Percentiles rank a stretch among this genome's conserved stretches.
Evolutionary conservation across 2,329 filamentous ascomycete genomes (phyloP).

Genomic region (Monosporascus sp.): DNA sequence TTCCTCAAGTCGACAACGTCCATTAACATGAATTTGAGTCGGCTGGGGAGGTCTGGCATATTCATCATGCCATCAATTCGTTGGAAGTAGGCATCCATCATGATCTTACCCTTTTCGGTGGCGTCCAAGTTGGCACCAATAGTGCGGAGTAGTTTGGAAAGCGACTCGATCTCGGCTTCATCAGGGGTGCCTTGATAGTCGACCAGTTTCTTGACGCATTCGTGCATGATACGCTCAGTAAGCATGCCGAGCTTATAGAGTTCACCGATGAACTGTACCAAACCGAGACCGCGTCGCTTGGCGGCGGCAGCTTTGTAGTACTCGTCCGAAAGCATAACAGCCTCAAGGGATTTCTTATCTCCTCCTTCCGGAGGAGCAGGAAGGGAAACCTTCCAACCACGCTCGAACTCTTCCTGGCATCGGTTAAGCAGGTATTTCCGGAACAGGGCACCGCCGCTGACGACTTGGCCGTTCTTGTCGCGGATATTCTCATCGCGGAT

Average conservation of each 20-base stretch:
- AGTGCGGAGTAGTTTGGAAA: slow-evolving; percentile 86
- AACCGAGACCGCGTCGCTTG: slow-evolving; percentile 93
- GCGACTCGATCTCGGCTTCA: slow-evolving; percentile 92
- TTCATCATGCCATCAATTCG: slow-evolving; percentile 81
- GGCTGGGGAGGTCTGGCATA: slow-evolving; percentile 74
- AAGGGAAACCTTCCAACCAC: slow-evolving; percentile 89
- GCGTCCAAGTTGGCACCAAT: slow-evolving; percentile 83
- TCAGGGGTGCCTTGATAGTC: slow-evolving; percentile 92
- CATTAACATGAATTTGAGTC: slow-evolving; percentile 94
- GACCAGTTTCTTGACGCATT: slow-evolving; percentile 94
- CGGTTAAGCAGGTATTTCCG: slow-evolving; percentile 97
- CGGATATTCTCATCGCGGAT: slow-evolving; percentile 93
- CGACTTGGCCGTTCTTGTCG: slow-evolving; percentile 82
- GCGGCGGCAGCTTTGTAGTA: slow-evolving; percentile 92
- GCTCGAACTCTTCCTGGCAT: slow-evolving; percentile 98
- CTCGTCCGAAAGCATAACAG: slow-evolving; percentile 84
- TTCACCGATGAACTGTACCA: slow-evolving; percentile 98
- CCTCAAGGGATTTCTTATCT: slow-evolving; percentile 59
- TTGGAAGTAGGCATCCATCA: slow-evolving; percentile 92
- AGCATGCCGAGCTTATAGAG: slow-evolving; percentile 98
- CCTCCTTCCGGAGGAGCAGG: slow-evolving; percentile 69
- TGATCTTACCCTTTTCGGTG: slow-evolving; percentile 73
- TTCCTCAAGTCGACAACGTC: slow-evolving; percentile 83
- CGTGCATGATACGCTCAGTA: slow-evolving; percentile 98
- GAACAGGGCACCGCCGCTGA: slow-evolving; percentile 91